Evolutionary conservation across 2,329 filamentous ascomycete species (phyloP), one percentile per base, ranked within the genome.

Genomic region (Ophiostoma ulmi): DNA sequence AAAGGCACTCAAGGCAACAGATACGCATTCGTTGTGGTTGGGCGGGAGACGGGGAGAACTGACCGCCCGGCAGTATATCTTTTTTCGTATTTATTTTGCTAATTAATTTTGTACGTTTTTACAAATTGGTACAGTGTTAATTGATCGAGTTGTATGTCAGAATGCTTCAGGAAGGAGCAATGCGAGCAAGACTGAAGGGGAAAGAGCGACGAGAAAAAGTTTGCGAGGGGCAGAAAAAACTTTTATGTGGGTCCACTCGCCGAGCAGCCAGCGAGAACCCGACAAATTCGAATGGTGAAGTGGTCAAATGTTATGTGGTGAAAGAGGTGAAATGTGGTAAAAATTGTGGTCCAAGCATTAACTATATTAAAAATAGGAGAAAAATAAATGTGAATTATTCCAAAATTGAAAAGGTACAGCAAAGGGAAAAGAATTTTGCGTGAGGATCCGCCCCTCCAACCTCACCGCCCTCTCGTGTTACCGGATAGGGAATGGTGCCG

Each of bases 381-480:
- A 35, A 63, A 63, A 35, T 17, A 35, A 63, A 61, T 7, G 44
- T 5, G 17, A 48, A 48, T 48, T 48, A 20, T 6, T 31, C 1
- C 26, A 31, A 22, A 31, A 26, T 58, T 58, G 17, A 48, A 8
- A 39, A 8, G 11, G 38, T 39, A 39, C 44, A 58, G 17, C 2
- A 26, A 8, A 58, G n/a, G 22, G 52, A 26, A 58, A 58, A 58
- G 26, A 55, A 69, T 73, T 72, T 70, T 72, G 74, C 72, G 71
- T 71, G 35, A 70, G 41, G 64, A 69, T 70, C 68, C 69, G 69
- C 63, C 70, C 61, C 61, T 64, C 58, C 58, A 64, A 65, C 35
- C 35, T 73, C 72, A 73, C 74, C 74, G 73, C 73, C 73, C 72
- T 73, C 69, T 48, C 38, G 35, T 52, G 44, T 70, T 75, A 41